These are phyloP conservation scores for Dillenia turbinata DNA, from an alignment of 164 flowering plant species.

Conservation along the genomic window DNA sequence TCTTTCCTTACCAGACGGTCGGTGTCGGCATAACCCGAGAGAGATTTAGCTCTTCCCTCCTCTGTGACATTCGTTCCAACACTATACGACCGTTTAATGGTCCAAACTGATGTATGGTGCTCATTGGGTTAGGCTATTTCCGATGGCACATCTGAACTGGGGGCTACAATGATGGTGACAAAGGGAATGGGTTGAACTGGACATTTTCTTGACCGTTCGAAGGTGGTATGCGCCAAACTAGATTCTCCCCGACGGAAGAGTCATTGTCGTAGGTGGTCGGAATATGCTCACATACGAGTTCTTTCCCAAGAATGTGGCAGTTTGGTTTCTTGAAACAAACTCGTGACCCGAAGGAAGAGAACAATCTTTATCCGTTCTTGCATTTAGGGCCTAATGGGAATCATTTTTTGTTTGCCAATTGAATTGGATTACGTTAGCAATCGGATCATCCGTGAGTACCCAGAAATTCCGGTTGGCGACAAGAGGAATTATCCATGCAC, in stretches of 20 bases:
- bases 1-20: conserved; percentile 47
- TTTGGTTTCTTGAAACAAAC: conserved; percentile 49
- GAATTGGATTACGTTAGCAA: conserved; percentile 39
- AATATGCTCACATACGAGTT: conserved; percentile 62
- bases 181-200: conserved; percentile 57
- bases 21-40: conserved; percentile 36
- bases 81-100: conserved; percentile 57
- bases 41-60: conserved; percentile 40
- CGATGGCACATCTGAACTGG: conserved; percentile 79
- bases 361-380: conserved; percentile 90
- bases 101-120: conserved; percentile 84
- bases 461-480: conserved; percentile 51
- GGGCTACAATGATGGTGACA: conserved; percentile 65
- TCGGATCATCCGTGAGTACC: conserved; percentile 44
- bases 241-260: conserved; percentile 66
- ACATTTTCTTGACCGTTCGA: conserved; percentile 26
- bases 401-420: conserved; percentile 82
- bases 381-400: conserved; percentile 72
- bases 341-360: conserved; percentile 39
- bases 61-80: conserved; percentile 56
- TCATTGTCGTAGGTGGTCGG: conserved; percentile 79
- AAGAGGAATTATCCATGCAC: conserved; percentile 70
- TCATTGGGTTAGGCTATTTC: conserved; percentile 69
- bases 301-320: conserved; percentile 33
- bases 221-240: conserved; percentile 82